Evolutionary conservation across 805 yeast genomes (phyloP).

Genomic region (Metschnikowia picachoensis): DNA sequence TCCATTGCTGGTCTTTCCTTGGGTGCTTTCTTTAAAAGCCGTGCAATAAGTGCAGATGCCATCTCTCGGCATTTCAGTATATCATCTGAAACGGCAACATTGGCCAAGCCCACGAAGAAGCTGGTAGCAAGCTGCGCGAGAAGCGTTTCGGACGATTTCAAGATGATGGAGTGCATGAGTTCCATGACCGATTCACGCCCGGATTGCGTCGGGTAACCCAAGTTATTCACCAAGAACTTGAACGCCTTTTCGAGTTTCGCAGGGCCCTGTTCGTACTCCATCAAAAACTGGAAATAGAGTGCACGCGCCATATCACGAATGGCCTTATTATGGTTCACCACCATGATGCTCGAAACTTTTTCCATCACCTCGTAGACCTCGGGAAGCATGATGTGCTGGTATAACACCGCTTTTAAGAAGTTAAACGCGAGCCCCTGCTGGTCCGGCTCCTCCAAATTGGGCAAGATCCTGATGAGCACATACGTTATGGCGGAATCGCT

Average conservation of each 20-base stretch:
- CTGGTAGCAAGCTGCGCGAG: conserved; percentile 62
- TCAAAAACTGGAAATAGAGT: conserved; percentile 76
- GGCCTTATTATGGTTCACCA: conserved; percentile 79
- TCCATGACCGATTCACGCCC: conserved; percentile 94
- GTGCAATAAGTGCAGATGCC: conserved; percentile 61
- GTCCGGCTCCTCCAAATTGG: conserved; percentile 87
- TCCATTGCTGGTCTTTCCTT: conserved; percentile 30
- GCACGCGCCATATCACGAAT: conserved; percentile 83
- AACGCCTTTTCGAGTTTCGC: conserved; percentile 81
- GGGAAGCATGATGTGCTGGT: conserved; percentile 71
- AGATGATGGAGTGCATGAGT: conserved; percentile 64
- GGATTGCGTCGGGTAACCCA: conserved; percentile 76
- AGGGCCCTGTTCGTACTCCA: conserved; percentile 92
- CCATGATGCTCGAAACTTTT: conserved; percentile 75
- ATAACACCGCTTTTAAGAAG: conserved; percentile 73
- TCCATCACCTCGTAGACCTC: conserved; percentile 91
- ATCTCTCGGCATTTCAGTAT: conserved; percentile 76
- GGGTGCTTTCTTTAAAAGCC: conserved; percentile 50
- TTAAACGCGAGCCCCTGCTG: conserved; percentile 85
- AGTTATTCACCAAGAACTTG: conserved; percentile 71
- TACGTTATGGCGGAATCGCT: conserved; percentile 72
- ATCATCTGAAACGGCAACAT: conserved; percentile 74
- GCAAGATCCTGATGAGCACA: conserved; percentile 65
- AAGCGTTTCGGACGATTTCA: conserved; percentile 59
- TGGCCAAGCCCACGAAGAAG: conserved; percentile 78